phyloP scores from a whole-genome alignment of 2,329 filamentous ascomycete genomes.

The Talaromyces albobiverticillius region DNA sequence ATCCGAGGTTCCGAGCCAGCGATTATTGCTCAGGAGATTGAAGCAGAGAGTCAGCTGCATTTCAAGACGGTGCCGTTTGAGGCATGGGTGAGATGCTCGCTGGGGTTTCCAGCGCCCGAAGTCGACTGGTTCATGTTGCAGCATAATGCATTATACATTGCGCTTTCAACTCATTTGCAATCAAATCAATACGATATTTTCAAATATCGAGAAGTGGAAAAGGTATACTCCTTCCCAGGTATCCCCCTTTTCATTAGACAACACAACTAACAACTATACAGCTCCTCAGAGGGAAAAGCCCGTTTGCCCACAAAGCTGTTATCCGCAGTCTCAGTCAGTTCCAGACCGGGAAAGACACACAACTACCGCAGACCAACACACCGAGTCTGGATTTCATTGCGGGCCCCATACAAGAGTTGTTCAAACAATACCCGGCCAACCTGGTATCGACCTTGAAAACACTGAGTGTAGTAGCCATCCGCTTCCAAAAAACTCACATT shows the following conservation, averaged over 20 bases:
- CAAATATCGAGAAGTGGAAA: conserved; percentile 35
- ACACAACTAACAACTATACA: conserved; percentile 14
- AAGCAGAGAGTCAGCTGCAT: conserved; percentile 39
- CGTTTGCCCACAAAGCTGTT: conserved; percentile 37
- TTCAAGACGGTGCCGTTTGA: conserved; percentile 38
- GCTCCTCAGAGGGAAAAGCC: conserved; percentile 34
- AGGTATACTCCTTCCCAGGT: conserved; percentile 23
- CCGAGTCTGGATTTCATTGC: conserved; percentile 35
- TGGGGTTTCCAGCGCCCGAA: conserved; percentile 31
- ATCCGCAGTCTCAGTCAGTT: conserved; percentile 28
- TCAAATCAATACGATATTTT: conserved; percentile 29
- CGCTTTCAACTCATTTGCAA: conserved; percentile 30
- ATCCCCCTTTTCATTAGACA: not conserved
- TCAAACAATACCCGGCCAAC: conserved; percentile 29
- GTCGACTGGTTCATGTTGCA: conserved; percentile 40
- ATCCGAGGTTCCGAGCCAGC: conserved; percentile 21
- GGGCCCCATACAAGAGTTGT: conserved; percentile 36
- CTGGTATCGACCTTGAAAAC: conserved; percentile 34
- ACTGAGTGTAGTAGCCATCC: conserved; percentile 33
- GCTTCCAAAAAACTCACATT: conserved; percentile 35
- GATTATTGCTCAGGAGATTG: conserved; percentile 32
- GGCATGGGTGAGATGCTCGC: conserved; percentile 37
- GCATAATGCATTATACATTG: conserved; percentile 34
- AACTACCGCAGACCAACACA: conserved; percentile 16
- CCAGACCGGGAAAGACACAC: conserved; percentile 16